These are phyloP conservation scores for Trichoderma breve DNA, from an alignment of 2,329 filamentous ascomycete species.

Conservation along the genomic window DNA sequence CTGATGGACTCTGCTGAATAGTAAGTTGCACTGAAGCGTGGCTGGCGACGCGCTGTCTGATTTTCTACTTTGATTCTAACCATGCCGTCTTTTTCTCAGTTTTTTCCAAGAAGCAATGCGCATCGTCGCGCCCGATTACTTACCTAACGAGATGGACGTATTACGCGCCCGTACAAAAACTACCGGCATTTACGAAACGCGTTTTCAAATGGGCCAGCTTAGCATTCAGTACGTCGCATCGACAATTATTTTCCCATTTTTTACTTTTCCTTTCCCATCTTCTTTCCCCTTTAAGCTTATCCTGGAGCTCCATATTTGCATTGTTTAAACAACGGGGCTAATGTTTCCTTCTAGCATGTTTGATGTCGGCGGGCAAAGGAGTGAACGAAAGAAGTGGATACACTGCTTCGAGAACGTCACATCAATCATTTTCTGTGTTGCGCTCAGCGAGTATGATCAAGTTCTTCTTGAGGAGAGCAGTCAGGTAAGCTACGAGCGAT, in stretches of 20 bases:
- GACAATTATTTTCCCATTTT: background rate
- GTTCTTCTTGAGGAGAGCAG: slow-evolving; percentile 95
- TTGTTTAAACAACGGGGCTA: background rate
- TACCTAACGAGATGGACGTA: slow-evolving; percentile 92
- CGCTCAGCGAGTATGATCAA: slow-evolving; percentile 97
- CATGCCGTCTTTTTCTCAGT: slow-evolving; percentile 46
- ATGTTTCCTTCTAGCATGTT: slow-evolving; percentile 74
- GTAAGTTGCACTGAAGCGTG: slow-evolving; percentile 52
- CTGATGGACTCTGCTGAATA: slow-evolving; percentile 99
- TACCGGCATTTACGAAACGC: slow-evolving; percentile 97
- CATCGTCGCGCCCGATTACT: slow-evolving; percentile 81
- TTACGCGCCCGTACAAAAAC: slow-evolving; percentile 95
- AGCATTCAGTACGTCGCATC: slow-evolving; percentile 82
- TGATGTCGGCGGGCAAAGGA: slow-evolving; percentile 94
- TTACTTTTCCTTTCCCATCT: background rate
- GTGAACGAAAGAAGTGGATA: slow-evolving; percentile 99
- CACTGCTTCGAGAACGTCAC: slow-evolving; percentile 99
- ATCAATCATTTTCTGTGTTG: slow-evolving; percentile 98
- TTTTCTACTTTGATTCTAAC: background rate
- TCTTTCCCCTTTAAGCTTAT: background rate
- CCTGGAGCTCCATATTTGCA: background rate
- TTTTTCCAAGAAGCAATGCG: slow-evolving; percentile 92
- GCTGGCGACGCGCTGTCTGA: background rate
- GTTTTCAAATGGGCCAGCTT: slow-evolving; percentile 97
- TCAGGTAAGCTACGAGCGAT: slow-evolving; percentile 61